Conservation (phyloP, 2,329 filamentous ascomycete genomes). For the Pyrenochaeta sp. region DNA sequence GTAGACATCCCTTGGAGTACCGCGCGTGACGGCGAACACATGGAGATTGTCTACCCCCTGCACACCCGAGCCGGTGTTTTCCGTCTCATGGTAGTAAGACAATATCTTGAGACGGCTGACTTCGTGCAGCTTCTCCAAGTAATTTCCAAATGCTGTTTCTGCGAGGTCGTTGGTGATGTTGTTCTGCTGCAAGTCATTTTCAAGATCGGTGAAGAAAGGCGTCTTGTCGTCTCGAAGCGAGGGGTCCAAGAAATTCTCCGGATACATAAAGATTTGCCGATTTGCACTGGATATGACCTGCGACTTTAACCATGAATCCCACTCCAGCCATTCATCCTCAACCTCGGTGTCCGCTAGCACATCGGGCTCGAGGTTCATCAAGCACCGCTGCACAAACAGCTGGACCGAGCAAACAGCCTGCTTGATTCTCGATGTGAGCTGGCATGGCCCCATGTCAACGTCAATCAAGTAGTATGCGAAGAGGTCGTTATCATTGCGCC, state of each 20-base stretch:
- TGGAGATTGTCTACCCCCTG: neutral
- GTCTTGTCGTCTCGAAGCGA: constrained; percentile 45
- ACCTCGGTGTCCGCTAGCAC: neutral
- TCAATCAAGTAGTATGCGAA: constrained; percentile 46
- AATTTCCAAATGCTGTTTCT: neutral
- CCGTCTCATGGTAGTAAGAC: neutral
- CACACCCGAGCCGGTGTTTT: neutral
- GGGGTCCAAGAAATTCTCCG: constrained; percentile 47
- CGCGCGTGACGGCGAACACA: too few species aligned
- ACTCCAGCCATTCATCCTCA: constrained; percentile 28
- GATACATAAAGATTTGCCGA: constrained; percentile 43
- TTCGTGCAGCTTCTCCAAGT: neutral
- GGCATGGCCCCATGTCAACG: constrained; percentile 36
- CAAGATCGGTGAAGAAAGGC: constrained; percentile 27
- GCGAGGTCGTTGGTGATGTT: constrained; percentile 1
- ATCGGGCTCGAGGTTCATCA: constrained; percentile 37
- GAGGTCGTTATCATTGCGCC: constrained; percentile 30
- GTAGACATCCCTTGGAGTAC: neutral
- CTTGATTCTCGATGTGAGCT: constrained; percentile 43
- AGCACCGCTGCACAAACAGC: constrained; percentile 41
- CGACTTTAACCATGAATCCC: constrained; percentile 37
- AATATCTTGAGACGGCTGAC: neutral
- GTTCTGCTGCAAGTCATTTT: constrained; percentile 30
- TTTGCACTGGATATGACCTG: constrained; percentile 22
- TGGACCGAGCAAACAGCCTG: constrained; percentile 45